Conservation (phyloP, 2,329 filamentous ascomycete species). For the Didymella segeticola region DNA sequence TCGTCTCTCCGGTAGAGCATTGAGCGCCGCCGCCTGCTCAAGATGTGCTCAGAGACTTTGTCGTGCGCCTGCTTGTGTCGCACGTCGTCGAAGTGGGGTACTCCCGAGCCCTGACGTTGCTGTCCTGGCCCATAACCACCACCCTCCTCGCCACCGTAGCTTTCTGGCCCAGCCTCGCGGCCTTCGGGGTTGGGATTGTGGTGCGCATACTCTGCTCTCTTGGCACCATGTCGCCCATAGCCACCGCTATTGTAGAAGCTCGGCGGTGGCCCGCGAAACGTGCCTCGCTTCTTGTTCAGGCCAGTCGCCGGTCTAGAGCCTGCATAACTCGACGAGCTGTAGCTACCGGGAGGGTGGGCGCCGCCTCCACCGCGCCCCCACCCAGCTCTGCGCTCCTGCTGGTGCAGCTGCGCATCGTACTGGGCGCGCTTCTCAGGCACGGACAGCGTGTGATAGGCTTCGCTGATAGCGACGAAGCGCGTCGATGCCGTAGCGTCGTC, state of each 20-base stretch:
- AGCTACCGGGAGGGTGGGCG: constrained; percentile 61
- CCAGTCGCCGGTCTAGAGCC: constrained; percentile 82
- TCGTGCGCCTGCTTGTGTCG: constrained; percentile 78
- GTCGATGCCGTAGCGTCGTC: constrained; percentile 72
- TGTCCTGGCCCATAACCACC: constrained; percentile 68
- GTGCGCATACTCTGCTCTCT: constrained; percentile 58
- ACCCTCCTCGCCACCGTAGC: constrained; percentile 41
- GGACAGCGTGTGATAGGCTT: constrained; percentile 81
- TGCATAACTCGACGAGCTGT: constrained; percentile 63
- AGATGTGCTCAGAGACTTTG: constrained; percentile 62
- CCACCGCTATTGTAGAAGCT: constrained; percentile 85
- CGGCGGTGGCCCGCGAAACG: constrained; percentile 86
- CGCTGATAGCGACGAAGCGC: constrained; percentile 82
- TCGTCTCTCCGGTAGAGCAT: constrained; percentile 19
- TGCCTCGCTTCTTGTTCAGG: constrained; percentile 74
- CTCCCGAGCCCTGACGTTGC: constrained; percentile 54
- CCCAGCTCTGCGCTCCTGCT: constrained; percentile 34
- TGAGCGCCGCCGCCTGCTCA: constrained; percentile 49
- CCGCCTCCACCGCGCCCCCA: constrained; percentile 36
- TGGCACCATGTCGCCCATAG: constrained; percentile 71
- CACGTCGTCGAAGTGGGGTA: constrained; percentile 79
- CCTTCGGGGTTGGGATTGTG: constrained; percentile 26
- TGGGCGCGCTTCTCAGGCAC: constrained; percentile 74
- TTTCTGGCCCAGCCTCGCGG: constrained; percentile 34
- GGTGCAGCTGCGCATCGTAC: constrained; percentile 78